Evolutionary conservation across 2,329 filamentous ascomycete species (phyloP).

Genomic region (Chaetomium globosum): DNA sequence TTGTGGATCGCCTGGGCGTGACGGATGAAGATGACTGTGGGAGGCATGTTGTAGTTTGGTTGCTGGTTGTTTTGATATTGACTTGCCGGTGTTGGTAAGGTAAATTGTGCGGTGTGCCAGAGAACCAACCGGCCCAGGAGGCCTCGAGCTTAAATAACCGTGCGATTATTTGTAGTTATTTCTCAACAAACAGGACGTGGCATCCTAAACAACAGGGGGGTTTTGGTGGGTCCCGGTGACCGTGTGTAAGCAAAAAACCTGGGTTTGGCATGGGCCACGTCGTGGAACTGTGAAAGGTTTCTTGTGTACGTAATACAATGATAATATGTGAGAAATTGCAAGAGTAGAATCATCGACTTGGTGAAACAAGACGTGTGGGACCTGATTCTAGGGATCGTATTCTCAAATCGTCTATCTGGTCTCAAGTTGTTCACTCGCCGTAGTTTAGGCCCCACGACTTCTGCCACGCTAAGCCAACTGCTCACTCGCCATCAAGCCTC

Average conservation of each 20-base stretch:
- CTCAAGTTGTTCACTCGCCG: too few relatives aligned
- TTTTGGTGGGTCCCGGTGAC: not conserved
- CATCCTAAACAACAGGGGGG: not conserved
- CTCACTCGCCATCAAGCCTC: too few relatives aligned
- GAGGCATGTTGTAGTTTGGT: conserved; percentile 48
- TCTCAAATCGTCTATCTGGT: too few relatives aligned
- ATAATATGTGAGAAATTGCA: not conserved
- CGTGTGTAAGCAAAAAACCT: not conserved
- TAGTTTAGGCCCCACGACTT: too few relatives aligned
- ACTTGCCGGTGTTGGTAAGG: not conserved
- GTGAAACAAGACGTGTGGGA: too few relatives aligned
- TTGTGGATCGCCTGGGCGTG: conserved; percentile 74
- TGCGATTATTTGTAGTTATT: too few relatives aligned
- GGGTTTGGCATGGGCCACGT: not conserved
- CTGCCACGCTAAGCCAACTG: too few relatives aligned
- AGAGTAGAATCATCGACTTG: not conserved
- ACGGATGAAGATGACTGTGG: conserved; percentile 75
- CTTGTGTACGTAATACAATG: not conserved
- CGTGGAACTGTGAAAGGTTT: not conserved
- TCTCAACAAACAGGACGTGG: too few relatives aligned
- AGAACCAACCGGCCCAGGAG: not conserved
- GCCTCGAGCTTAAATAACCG: too few relatives aligned
- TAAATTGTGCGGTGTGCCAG: not conserved
- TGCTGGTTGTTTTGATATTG: not conserved
- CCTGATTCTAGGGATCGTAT: too few relatives aligned